Percentiles rank a stretch among this genome's conserved stretches.
These are phyloP conservation scores for Favolaschia claudopus DNA, from an alignment of 768 basidiomycete species.

Conservation along the genomic window DNA sequence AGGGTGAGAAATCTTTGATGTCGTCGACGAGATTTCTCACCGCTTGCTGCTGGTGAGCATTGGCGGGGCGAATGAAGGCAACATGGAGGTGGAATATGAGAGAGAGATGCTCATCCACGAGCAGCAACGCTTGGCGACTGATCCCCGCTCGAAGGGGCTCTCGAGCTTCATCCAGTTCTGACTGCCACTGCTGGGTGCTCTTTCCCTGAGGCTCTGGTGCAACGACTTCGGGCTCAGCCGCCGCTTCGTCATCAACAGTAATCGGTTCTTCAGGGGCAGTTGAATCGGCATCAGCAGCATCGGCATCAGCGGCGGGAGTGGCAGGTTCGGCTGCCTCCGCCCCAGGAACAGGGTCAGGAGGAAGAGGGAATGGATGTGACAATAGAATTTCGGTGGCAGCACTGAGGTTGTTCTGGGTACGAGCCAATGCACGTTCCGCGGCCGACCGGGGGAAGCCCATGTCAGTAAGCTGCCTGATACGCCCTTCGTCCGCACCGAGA, in stretches of 20 bases:
- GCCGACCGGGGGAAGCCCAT: constrained; percentile 97
- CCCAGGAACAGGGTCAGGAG: constrained; percentile 67
- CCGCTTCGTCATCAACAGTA: neutral
- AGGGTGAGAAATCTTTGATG: constrained; percentile 71
- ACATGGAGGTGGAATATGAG: constrained; percentile 89
- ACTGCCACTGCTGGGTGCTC: constrained; percentile 67
- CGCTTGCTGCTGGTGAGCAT: constrained; percentile 67
- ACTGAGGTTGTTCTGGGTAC: constrained; percentile 87
- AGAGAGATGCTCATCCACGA: constrained; percentile 88
- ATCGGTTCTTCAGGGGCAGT: constrained; percentile 12
- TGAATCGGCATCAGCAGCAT: constrained; percentile 10
- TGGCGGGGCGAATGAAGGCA: constrained; percentile 75
- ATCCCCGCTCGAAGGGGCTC: constrained; percentile 71
- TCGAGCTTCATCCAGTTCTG: constrained; percentile 70
- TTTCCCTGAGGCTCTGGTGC: constrained; percentile 43
- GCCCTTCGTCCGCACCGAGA: constrained; percentile 74
- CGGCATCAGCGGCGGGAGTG: constrained; percentile 14
- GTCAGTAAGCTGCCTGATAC: constrained; percentile 85
- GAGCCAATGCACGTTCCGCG: constrained; percentile 82
- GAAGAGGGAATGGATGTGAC: constrained; percentile 79
- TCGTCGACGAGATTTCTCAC: constrained; percentile 80
- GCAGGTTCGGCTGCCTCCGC: too few species aligned
- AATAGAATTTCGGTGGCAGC: constrained; percentile 90
- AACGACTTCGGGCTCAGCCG: neutral
- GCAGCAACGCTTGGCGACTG: constrained; percentile 70